Base-by-base conservation (phyloP, 2,329 filamentous ascomycete genomes). In the Colletotrichum karsti region DNA sequence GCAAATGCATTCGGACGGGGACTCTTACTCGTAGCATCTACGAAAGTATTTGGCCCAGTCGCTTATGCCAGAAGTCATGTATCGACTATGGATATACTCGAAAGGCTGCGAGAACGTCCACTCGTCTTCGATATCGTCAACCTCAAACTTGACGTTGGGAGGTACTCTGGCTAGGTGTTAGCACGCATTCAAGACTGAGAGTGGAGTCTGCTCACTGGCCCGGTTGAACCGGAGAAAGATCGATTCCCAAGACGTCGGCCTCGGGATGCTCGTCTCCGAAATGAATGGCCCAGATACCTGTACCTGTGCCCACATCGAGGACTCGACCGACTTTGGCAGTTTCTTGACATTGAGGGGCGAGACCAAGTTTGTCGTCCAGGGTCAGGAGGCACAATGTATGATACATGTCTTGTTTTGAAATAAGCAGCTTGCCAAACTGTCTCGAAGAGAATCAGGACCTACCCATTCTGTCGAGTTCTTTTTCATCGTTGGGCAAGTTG, bases 171-270 rank as follows among this genome's bases (percentile, higher is more conserved):
- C 7, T 20, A 13, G 15, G 0, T 35, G 22, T 53, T 37, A 18
- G 26, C 2, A 22, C 13, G 7, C n/a, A 1, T 53, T 8, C 12
- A 53, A 13, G 10, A 3, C 30, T n/a, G 7, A 33, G 48, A 8
- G 15, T 8, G 6, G 4, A 35, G 6, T 18, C 3, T 41, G 35
- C 70, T 39, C 57, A 75, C 75, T 72, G 77, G 53, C 24, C 35
- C 1, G 78, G 78, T 67, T 90, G 87, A 10, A 88, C 87, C 0
- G 87, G 86, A 20, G 85, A 88, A 2, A 90, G 79, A 70, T 90
- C 87, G 4, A 86, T 85, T 7, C 87, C 87, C 41, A 83, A 81
- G 3, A 72, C 76, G 63, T 78, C 59, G 8, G 78, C 69, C 7
- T 77, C 71, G 1, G 78, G 77, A 22, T 78, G 74, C 6, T 73